Base-by-base conservation (phyloP, 2,329 filamentous ascomycete species). In the Chrysoporthe puriensis region DNA sequence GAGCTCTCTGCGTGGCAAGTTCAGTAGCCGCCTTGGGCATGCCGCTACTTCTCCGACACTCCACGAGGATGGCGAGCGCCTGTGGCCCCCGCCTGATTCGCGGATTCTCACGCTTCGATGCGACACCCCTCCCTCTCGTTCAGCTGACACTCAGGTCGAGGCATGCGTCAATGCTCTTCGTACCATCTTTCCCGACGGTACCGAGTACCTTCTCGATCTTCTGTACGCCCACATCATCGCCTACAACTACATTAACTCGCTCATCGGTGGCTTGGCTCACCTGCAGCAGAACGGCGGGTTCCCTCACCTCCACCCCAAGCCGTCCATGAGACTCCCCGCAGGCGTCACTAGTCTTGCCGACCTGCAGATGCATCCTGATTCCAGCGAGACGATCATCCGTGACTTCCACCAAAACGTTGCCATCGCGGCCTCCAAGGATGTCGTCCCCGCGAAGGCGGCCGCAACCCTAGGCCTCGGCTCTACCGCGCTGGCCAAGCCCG, bases 151-250 rank as follows among this genome's bases (percentile, higher is more conserved):
- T n/a, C 60, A 59, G 9, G 54, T 59, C 34, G 61, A 40, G 32
- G 61, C 70, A n/a, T 70, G 70, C 54, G 69, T 70, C 43, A 46
- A 64, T 0, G 73, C 75, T 0, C 78, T 89, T 66, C 80, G 82
- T 69, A 82, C 81, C 64, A 81, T 88, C 62, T 88, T 89, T 73
- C 81, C 83, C 0, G 72, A 76, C 2, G 85, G 82, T 32, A 82
- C 83, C 2, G 84, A 86, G 69, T 83, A 85, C 71, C 81, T 88
- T 6, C 87, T 86, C 72, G 85, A 88, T 63, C 84, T 86, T 0
- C 75, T 89, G 6, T 88, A 88, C 72, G 86, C 86, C 0, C 86
- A 89, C 72, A 78, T 88, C 9, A 76, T 88, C 4, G 86, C 84
- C 0, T 88, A 86, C 75, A 88, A 88, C 75, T 88, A 88, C 76